Evolutionary conservation across 164 flowering plant genomes (phyloP), one percentile per base, ranked within the genome.

Genomic region (Sextonia rubra): DNA sequence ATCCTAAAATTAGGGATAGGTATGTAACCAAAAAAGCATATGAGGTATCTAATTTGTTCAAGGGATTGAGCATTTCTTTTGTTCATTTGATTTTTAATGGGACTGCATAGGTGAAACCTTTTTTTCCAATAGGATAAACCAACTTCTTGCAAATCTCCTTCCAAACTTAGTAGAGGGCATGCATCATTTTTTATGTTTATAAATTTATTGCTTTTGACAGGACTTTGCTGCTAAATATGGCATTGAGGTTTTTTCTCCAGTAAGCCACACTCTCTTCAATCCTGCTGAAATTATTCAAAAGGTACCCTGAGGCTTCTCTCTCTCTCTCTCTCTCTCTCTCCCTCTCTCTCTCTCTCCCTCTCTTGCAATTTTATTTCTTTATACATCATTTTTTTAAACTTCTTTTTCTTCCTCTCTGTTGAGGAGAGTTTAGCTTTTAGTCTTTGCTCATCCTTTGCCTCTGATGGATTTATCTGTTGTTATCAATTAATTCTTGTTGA

Each of bases 251-350:
- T 91, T 85, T 76, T 85, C 92, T 71, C 99, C 98, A 26, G 96
- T 94, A 72, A 94, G 97, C 71, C 99, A 94, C 78, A 94, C 99
- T 7, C 89, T 94, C 8, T 92, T 90, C 75, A 80, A 88, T 80
- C 97, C 97, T 70, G 85, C 83, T 72, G 94, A 88, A 64, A 86
- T 94, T 60, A 88, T 94, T 66, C 71, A 78, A 44, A 91, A 86
- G 93, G 98, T 90, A 76, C 4, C 15, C 24, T n/a, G 25, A 11
- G 4, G 2, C 61, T 60, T 26, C n/a, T 48, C 25, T 30, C 56
- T 47, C 30, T 60, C 12, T 30, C 37, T 30, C 37, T 30, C 6
- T 30, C 3, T 73, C 14, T 29, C 22, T 3, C 24, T 14, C 37
- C 18, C 12, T 30, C 37, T 30, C 37, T 30, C 6, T 30, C 3